Percentiles rank a stretch among this genome's conserved stretches.
These are phyloP conservation scores for Paecilomyces dactylethromorphus DNA, from an alignment of 2,329 filamentous ascomycete species.

Conservation along the genomic window DNA sequence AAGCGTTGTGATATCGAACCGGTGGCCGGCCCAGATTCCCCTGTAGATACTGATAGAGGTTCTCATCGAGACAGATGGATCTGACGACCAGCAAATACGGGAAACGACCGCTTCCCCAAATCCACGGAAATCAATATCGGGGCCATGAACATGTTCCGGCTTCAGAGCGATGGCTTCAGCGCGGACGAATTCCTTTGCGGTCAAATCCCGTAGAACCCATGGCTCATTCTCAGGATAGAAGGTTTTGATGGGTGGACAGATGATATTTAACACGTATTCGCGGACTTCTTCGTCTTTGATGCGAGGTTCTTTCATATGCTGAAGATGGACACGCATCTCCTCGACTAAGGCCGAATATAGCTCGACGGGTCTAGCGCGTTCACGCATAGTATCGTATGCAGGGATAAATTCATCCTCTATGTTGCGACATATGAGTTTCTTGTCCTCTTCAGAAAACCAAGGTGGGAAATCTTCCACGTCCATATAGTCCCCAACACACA, in stretches of 20 bases:
- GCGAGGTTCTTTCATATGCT: slow-evolving; percentile 1
- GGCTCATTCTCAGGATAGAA: slow-evolving; percentile 20
- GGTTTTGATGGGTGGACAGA: slow-evolving; percentile 9
- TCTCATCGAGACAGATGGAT: background rate
- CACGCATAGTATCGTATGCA: background rate
- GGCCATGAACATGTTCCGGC: slow-evolving; percentile 19
- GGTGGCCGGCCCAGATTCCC: slow-evolving; percentile 23
- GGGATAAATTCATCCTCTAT: slow-evolving; percentile 9
- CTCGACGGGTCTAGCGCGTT: background rate
- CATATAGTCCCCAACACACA: slow-evolving; percentile 16
- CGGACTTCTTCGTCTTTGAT: slow-evolving; percentile 7
- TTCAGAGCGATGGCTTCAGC: slow-evolving; percentile 19
- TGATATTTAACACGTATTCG: slow-evolving; percentile 10
- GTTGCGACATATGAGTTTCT: slow-evolving; percentile 10
- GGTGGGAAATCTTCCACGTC: slow-evolving; percentile 9
- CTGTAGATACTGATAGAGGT: slow-evolving; percentile 9
- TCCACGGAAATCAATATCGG: slow-evolving; percentile 18
- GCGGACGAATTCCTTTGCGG: slow-evolving; percentile 24
- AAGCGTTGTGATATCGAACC: slow-evolving; percentile 21
- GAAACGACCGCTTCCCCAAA: slow-evolving; percentile 22
- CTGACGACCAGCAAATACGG: slow-evolving; percentile 19
- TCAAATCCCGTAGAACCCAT: slow-evolving; percentile 28
- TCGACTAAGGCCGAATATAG: background rate
- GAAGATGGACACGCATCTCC: background rate
- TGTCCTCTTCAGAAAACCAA: background rate